phyloP scores from a whole-genome alignment of 2,329 filamentous ascomycete genomes.

The Polytolypa hystricis region DNA sequence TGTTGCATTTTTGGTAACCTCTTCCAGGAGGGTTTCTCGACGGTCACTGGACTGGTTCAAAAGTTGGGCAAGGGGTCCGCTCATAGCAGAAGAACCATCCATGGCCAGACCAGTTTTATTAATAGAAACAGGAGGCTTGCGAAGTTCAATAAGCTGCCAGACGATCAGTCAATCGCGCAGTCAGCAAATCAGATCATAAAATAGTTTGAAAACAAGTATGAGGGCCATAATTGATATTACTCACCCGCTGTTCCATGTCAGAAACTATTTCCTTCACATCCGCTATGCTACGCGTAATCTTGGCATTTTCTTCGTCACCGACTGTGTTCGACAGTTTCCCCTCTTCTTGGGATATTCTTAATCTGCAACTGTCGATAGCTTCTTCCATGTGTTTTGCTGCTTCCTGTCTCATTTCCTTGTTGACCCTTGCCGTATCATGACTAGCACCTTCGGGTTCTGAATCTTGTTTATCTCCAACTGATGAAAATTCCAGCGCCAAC shows the following conservation, averaged over 20 bases:
- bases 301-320: constrained; percentile 29
- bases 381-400: constrained; percentile 49
- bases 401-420: constrained; percentile 46
- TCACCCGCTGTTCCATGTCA: constrained; percentile 50
- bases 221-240: constrained; percentile 13
- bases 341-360: constrained; percentile 45
- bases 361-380: constrained; percentile 48
- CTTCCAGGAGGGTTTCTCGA: constrained; percentile 41
- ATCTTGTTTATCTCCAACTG: constrained; percentile 43
- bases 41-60: constrained; percentile 44
- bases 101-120: constrained; percentile 25
- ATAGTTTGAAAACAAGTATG: constrained; percentile 2
- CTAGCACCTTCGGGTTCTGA: constrained; percentile 31
- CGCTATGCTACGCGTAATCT: constrained; percentile 38
- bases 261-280: constrained; percentile 51
- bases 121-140: constrained; percentile 41
- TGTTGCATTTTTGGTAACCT: constrained; percentile 45
- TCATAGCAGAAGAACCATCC: constrained; percentile 34
- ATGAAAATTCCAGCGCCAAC: constrained; percentile 86
- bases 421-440: constrained; percentile 26
- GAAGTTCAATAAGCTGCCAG: constrained; percentile 45
- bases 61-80: constrained; percentile 48
- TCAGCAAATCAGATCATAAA: not conserved
- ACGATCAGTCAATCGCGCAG: constrained; percentile 11
- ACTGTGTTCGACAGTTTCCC: constrained; percentile 29